Conservation (phyloP, 2,329 filamentous ascomycete genomes). For the Xylaria digitata region DNA sequence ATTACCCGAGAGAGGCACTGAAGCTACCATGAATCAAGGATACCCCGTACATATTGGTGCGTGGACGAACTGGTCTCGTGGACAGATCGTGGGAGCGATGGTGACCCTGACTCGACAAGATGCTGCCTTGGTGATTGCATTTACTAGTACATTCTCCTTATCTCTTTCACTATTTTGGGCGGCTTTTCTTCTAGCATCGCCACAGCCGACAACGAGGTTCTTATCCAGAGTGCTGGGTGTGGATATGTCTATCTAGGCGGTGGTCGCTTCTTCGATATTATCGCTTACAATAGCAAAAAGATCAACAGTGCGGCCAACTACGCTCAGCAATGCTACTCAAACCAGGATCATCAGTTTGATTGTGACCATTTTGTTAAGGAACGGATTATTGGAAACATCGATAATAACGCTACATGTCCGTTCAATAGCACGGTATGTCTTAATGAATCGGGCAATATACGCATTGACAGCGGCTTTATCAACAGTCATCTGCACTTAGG, state of each 20-base stretch:
- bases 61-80: too few species aligned
- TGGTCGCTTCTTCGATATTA: neutral
- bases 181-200: conserved; percentile 8
- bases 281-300: neutral
- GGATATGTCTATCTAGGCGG: neutral
- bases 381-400: neutral
- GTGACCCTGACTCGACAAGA: too few species aligned
- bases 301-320: conserved; percentile 33
- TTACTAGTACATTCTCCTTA: neutral
- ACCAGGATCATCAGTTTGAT: conserved; percentile 4
- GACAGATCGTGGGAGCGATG: too few species aligned
- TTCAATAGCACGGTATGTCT: neutral
- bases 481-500: conserved; percentile 29
- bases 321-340: conserved; percentile 30
- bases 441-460: neutral
- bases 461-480: conserved; percentile 28
- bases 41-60: too few species aligned
- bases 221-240: conserved; percentile 4
- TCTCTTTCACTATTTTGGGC: neutral
- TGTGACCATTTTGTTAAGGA: conserved; percentile 20
- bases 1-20: too few species aligned
- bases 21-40: too few species aligned
- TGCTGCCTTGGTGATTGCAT: too few species aligned
- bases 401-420: neutral
- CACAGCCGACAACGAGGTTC: conserved; percentile 1